A percentile compares a stretch with the other conserved stretches of the same genome.
Evolutionary conservation across 495 filamentous ascomycete species (phyloP).

Genomic region (Hypoxylon fuscum): DNA sequence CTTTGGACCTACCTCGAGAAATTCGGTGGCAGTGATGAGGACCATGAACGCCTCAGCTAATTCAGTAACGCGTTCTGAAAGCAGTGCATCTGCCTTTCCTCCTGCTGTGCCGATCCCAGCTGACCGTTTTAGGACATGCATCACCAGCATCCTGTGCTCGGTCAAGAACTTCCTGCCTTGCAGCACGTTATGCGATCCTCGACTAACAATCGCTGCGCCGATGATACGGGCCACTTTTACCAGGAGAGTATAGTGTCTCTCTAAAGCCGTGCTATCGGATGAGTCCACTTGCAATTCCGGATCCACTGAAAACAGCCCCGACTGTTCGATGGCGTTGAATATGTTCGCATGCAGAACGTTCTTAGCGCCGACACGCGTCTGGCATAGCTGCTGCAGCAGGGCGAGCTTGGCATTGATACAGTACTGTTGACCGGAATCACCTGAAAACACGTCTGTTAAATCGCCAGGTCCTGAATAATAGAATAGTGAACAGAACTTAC

Average conservation of each 20-base stretch:
- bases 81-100: conserved; percentile 42
- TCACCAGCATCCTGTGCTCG: conserved; percentile 80
- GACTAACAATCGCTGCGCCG: conserved; percentile 75
- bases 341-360: conserved; percentile 86
- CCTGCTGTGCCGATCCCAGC: conserved; percentile 73
- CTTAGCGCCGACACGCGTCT: conserved; percentile 79
- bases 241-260: conserved; percentile 84
- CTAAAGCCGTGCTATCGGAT: conserved; percentile 71
- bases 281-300: conserved; percentile 78
- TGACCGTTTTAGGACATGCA: conserved; percentile 90
- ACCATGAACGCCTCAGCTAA: conserved; percentile 66
- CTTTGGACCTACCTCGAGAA: conserved; percentile 62
- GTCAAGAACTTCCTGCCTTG: conserved; percentile 78
- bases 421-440: conserved; percentile 48
- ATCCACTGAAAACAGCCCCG: conserved; percentile 85
- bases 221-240: conserved; percentile 84
- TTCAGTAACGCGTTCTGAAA: conserved; percentile 61
- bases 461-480: conserved; percentile 15
- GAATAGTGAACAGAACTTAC: conserved; percentile 34
- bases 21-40: conserved; percentile 65
- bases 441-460: conserved; percentile 33
- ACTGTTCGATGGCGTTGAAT: conserved; percentile 82
- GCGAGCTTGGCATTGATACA: conserved; percentile 82
- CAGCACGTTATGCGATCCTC: conserved; percentile 82
- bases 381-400: conserved; percentile 83